Evolutionary conservation across 352 stramenopile genomes (phyloP), one percentile per base, ranked within the genome.

Genomic region (Phytopythium montanum): DNA sequence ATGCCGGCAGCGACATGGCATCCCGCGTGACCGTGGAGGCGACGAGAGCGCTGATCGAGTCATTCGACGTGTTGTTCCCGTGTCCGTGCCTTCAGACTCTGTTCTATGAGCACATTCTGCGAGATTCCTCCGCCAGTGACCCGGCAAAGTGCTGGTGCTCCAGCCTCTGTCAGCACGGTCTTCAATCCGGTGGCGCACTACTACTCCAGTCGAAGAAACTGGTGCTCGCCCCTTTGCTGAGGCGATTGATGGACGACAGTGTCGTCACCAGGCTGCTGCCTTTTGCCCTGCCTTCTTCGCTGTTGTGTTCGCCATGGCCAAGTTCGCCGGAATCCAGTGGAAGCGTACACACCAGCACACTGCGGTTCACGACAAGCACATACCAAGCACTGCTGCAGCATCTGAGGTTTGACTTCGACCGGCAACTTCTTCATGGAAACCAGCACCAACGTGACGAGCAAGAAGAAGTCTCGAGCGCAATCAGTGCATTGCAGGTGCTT

Each of bases 21-120:
- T 31, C 45, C 19, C 38, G 18, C 9, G 56, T 54, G 16, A 16
- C 64, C 4, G 58, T 59, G 9, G 79, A 91, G 46, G 83, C 84
- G 0, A 75, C 83, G 5, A 60, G 66, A 2, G 76, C 76, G 0
- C 68, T 97, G 2, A 88, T 96, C 70, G 61, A 90, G 8, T 88
- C 84, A 0, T 79, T 96, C 21, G 89, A 98, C 28, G 38, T 98
- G 1, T 97, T 98, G 52, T 95, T 96, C 45, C 79, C 91, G 12
- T 94, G 79, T 21, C 70, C 75, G 50, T 92, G 74, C 54, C 69
- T 85, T 39, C 79, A 92, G 53, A 58, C 74, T 3, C 64, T 78
- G 33, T 70, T 97, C 7, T 76, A 92, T 28, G 67, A 88, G 48
- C 61, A 70, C 36, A 39, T 69, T 23, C 60, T 87, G 29, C 61